A percentile compares a stretch with the other conserved stretches of the same genome.
Evolutionary conservation across 768 basidiomycete species (phyloP).

Genomic region (Rhodotorula sphaerocarpa): DNA sequence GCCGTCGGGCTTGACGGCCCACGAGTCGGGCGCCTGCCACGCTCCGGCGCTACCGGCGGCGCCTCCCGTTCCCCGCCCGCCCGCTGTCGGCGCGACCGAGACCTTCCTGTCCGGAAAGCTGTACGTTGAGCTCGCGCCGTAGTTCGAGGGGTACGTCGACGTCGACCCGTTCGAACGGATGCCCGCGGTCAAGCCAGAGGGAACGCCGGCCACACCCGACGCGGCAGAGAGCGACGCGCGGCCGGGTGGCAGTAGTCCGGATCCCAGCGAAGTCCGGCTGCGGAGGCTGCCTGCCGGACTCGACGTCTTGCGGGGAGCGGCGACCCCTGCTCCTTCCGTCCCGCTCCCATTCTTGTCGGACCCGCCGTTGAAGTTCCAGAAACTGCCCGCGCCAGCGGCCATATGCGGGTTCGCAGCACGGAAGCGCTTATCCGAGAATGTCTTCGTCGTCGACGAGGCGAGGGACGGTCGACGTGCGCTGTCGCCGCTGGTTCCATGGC

Average conservation of each 20-base stretch:
- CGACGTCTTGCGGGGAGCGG: too few relatives aligned
- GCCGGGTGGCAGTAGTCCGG: too few relatives aligned
- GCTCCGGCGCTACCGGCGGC: conserved; percentile 8
- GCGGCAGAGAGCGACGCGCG: too few relatives aligned
- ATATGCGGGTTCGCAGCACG: background rate
- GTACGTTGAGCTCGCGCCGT: too few relatives aligned
- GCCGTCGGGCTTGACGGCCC: conserved; percentile 46
- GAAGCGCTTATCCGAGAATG: background rate
- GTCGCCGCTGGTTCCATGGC: too few relatives aligned
- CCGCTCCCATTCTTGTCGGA: background rate
- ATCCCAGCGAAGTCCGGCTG: too few relatives aligned
- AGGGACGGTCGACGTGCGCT: conserved; percentile 5
- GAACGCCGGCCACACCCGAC: too few relatives aligned
- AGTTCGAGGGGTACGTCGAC: background rate
- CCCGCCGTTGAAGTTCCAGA: background rate
- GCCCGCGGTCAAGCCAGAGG: too few relatives aligned
- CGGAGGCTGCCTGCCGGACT: too few relatives aligned
- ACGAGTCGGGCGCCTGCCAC: conserved; percentile 47
- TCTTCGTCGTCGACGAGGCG: background rate
- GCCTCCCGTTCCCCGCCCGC: background rate
- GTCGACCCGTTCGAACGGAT: background rate
- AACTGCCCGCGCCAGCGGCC: background rate
- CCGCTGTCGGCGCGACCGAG: background rate
- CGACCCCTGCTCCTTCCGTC: too few relatives aligned
- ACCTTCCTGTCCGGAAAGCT: too few relatives aligned